These are phyloP conservation scores for Arachnomyces sp. DNA, from an alignment of 2,329 filamentous ascomycete species.

Conservation along the genomic window DNA sequence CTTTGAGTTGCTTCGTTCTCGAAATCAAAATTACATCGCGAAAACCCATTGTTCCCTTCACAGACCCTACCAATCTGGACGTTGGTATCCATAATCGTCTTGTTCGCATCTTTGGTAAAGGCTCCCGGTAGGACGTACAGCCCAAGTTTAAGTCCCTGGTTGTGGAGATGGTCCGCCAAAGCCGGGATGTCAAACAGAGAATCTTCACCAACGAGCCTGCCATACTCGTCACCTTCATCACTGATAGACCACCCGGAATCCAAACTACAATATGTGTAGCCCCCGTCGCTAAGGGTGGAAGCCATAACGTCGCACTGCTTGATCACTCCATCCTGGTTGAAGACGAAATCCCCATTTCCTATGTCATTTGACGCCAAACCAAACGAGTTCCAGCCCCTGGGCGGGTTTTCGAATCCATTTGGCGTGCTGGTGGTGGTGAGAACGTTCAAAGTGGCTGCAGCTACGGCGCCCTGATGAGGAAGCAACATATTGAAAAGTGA, in stretches of 20 bases:
- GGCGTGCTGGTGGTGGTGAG: too few relatives aligned
- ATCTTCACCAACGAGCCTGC: conserved; percentile 13
- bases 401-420: too few relatives aligned
- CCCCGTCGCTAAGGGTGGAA: conserved; percentile 7
- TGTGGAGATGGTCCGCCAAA: conserved; percentile 18
- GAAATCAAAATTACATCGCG: conserved; percentile 19
- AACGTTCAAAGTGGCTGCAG: too few relatives aligned
- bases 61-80: conserved; percentile 16
- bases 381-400: too few relatives aligned
- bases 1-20: conserved; percentile 17
- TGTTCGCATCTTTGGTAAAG: conserved; percentile 15
- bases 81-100: conserved; percentile 19
- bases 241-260: conserved; percentile 21
- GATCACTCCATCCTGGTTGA: too few relatives aligned
- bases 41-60: conserved; percentile 9
- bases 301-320: too few relatives aligned
- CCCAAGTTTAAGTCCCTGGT: conserved; percentile 17
- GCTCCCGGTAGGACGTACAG: conserved; percentile 22
- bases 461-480: too few relatives aligned
- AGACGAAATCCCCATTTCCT: too few relatives aligned
- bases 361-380: too few relatives aligned
- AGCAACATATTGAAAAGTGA: too few relatives aligned
- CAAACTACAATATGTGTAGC: conserved; percentile 21
- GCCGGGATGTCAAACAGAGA: conserved; percentile 16
- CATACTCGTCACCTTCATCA: conserved; percentile 17